Evolutionary conservation across 371 early-diverging fungal species (phyloP), one percentile per base, ranked within the genome.

Genomic region (Rhizomucor miehei): DNA sequence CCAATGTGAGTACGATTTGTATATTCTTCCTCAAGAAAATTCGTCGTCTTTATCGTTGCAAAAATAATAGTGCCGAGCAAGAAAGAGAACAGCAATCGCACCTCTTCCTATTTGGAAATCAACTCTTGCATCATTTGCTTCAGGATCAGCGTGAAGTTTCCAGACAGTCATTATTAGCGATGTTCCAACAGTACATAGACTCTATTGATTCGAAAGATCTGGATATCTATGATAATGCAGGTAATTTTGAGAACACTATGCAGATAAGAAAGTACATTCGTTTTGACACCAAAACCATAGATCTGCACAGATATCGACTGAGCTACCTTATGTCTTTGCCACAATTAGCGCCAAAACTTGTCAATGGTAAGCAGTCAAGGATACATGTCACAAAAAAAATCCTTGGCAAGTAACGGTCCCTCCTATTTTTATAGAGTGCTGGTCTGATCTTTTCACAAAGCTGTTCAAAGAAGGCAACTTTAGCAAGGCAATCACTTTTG

Each of bases 241-340:
- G 38, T 38, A 9, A 38, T 41, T 41, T 14, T 19, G 57, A 11
- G 11, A 37, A 17, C n/a, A 51, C 6, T 36, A n/a, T n/a, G n/a
- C n/a, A n/a, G n/a, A n/a, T n/a, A n/a, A n/a, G n/a, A n/a, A 48
- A 25, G 45, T 61, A 57, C 51, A 56, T 51, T 17, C 51, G 13
- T 38, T 11, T 38, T 20, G 23, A 39, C n/a, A n/a, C n/a, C n/a
- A n/a, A 14, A 40, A 24, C 25, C 13, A 60, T 11, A 39, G 67
- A 64, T n/a, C 20, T 62, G 9, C 62, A 62, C 25, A 49, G 36
- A 39, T 66, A 56, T 34, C 48, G 37, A 0, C 48, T 72, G 24
- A 53, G 66, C 10, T 72, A 75, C 37, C 14, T 72, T 9, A 39
- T 75, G 38, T 55, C 66, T 11, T 43, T 75, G n/a, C 66, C 71